Evolutionary conservation across 768 basidiomycete genomes (phyloP).

Genomic region (Scleroderma bovista): DNA sequence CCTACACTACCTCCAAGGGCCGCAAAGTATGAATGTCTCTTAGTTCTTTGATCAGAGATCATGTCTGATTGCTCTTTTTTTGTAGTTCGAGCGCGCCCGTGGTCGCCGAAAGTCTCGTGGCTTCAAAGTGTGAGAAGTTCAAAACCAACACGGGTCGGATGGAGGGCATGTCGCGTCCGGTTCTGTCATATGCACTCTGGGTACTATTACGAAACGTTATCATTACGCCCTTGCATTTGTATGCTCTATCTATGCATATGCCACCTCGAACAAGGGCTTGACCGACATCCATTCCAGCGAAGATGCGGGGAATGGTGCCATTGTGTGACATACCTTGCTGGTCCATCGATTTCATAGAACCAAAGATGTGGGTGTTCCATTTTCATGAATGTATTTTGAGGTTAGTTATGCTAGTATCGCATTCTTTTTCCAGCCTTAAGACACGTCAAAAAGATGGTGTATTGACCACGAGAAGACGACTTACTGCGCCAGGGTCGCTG

Average conservation of each 20-base stretch:
- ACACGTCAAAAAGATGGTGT: neutral
- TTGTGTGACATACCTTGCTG: no score
- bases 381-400: neutral
- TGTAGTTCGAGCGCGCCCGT: conserved; percentile 91
- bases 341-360: no score
- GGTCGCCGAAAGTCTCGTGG: conserved; percentile 98
- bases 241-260: conserved; percentile 22
- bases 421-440: conserved; percentile 19
- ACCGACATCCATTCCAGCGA: neutral
- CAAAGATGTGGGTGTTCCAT: no score
- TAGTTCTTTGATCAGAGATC: no score
- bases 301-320: no score
- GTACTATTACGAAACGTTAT: conserved; percentile 19
- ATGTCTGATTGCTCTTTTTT: conserved; percentile 1
- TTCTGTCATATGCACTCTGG: conserved; percentile 29
- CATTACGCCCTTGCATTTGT: conserved; percentile 17
- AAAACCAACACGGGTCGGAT: conserved; percentile 31
- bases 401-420: conserved; percentile 6
- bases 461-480: neutral
- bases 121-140: conserved; percentile 78
- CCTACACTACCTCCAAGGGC: conserved; percentile 91
- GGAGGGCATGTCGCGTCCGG: conserved; percentile 17
- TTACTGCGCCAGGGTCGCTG: conserved; percentile 10
- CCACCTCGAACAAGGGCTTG: conserved; percentile 8
- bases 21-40: conserved; percentile 67